These are phyloP conservation scores for Wickerhamomyces alni DNA, from an alignment of 805 yeast species.

Conservation along the genomic window DNA sequence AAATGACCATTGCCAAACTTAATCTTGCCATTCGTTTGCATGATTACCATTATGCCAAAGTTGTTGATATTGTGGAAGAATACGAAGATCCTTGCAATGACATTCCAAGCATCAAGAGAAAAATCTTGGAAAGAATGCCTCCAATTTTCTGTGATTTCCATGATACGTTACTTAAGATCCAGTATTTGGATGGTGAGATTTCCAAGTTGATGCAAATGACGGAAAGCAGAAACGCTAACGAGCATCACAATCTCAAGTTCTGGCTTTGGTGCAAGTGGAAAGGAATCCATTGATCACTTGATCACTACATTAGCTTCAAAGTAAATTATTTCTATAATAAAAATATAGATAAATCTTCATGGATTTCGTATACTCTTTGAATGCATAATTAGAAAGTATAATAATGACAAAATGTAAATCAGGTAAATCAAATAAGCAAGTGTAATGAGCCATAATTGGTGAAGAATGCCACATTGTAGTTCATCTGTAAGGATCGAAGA, in stretches of 20 bases:
- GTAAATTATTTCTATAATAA: too few relatives aligned
- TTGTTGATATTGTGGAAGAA: conserved; percentile 3
- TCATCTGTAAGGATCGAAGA: conserved; percentile 48
- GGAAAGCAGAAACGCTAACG: not conserved
- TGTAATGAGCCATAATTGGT: not conserved
- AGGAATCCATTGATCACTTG: not conserved
- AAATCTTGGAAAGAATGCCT: not conserved
- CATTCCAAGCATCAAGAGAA: not conserved
- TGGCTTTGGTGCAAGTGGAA: not conserved
- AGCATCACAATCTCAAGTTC: not conserved
- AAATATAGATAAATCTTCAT: not conserved
- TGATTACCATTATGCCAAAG: conserved; percentile 2
- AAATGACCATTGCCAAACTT: conserved; percentile 5
- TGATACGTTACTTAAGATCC: conserved; percentile 4
- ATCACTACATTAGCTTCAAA: too few relatives aligned
- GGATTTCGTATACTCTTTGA: too few relatives aligned
- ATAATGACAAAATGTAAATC: not conserved
- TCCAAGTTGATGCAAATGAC: conserved; percentile 2
- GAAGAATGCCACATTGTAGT: not conserved
- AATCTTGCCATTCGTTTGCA: conserved; percentile 2
- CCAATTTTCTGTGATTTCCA: not conserved
- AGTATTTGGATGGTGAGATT: conserved; percentile 8
- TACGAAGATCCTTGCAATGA: conserved; percentile 10
- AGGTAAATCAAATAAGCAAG: too few relatives aligned
- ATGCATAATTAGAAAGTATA: not conserved